These are phyloP conservation scores for Eruca vesicaria DNA, from an alignment of 441 rosid genomes.

Conservation along the genomic window DNA sequence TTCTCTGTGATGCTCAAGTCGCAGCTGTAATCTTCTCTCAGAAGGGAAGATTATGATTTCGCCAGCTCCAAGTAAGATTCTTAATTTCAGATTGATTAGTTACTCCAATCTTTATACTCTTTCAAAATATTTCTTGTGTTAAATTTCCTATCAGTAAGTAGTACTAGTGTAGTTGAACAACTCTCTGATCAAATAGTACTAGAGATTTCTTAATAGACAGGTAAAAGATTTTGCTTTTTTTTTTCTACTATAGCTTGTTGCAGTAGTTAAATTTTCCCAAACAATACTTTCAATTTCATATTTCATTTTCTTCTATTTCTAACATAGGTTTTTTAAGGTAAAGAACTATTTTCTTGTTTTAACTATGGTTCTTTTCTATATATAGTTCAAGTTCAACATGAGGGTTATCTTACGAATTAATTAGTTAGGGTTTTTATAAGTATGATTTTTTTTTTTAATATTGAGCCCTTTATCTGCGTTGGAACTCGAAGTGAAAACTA, in stretches of 20 bases:
- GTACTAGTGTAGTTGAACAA: constrained; percentile 9
- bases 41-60: constrained; percentile 52
- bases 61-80: constrained; percentile 46
- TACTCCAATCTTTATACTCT: not conserved
- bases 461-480: constrained; percentile 14
- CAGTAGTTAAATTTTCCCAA: constrained; percentile 9
- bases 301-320: not conserved
- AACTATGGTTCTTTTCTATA: not conserved
- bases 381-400: not conserved
- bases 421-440: constrained; percentile 1
- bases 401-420: constrained; percentile 1
- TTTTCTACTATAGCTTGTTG: not conserved
- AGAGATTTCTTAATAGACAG: not conserved
- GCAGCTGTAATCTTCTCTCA: constrained; percentile 60
- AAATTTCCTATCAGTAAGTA: not conserved
- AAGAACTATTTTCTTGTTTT: not conserved
- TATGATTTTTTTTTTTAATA: not conserved
- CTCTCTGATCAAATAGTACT: constrained; percentile 1
- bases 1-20: constrained; percentile 68
- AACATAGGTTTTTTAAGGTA: not conserved
- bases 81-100: not conserved
- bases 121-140: not conserved
- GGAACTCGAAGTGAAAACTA: constrained; percentile 20
- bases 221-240: not conserved
- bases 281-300: not conserved